Percentiles rank a stretch among this genome's conserved stretches.
Evolutionary conservation across 306 rosid genomes (phyloP).

Genomic region (Citrullus mucosospermus): DNA sequence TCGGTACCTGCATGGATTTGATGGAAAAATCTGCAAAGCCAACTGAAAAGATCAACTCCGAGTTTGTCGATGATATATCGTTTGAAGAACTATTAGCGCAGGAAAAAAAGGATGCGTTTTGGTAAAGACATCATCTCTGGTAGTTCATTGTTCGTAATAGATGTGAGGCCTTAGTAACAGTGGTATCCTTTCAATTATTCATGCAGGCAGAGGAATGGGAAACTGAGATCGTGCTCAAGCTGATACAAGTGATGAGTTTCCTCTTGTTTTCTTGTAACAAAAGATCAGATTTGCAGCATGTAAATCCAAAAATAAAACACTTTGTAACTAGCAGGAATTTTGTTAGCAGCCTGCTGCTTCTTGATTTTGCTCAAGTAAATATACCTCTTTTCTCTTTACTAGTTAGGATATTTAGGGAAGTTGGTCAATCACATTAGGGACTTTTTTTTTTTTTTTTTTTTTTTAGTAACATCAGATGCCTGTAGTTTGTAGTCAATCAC

Average conservation of each 20-base stretch:
- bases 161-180: neutral
- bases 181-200: constrained; percentile 6
- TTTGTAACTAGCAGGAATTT: constrained; percentile 3
- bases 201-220: constrained; percentile 77
- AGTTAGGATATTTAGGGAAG: neutral
- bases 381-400: neutral
- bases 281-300: constrained; percentile 18
- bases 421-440: neutral
- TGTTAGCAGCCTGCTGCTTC: constrained; percentile 7
- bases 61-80: constrained; percentile 45
- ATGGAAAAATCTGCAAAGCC: constrained; percentile 34
- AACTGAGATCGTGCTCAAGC: constrained; percentile 47
- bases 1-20: constrained; percentile 44
- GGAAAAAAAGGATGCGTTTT: constrained; percentile 90
- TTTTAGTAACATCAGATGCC: neutral
- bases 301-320: constrained; percentile 14
- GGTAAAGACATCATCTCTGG: constrained; percentile 33
- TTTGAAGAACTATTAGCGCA: constrained; percentile 80
- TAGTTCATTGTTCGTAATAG: neutral
- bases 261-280: constrained; percentile 1
- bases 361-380: neutral
- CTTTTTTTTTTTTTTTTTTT: too few species aligned
- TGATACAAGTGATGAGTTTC: constrained; percentile 24
- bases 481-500: neutral
- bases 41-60: constrained; percentile 31